phyloP scores from a whole-genome alignment of 225 moss, liverwort and hornwort species.

The Asterella californica region DNA sequence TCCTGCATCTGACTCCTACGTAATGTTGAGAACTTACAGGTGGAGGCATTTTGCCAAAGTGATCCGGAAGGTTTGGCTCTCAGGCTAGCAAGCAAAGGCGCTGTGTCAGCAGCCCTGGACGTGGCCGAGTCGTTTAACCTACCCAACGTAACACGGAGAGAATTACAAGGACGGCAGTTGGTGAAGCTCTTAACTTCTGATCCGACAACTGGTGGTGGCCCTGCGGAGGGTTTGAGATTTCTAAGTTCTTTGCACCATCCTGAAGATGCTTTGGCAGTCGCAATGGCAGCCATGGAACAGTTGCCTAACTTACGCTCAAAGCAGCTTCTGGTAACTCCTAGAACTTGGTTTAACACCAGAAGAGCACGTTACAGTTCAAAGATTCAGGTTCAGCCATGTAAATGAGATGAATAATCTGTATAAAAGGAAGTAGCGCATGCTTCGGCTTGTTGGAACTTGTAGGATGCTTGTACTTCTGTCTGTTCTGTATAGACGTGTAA shows the following conservation, averaged over 20 bases:
- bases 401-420: background rate
- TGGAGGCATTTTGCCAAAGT: conserved; percentile 78
- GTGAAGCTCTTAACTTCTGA: conserved; percentile 94
- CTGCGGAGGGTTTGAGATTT: conserved; percentile 87
- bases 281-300: conserved; percentile 98
- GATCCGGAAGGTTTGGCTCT: conserved; percentile 98
- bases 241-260: conserved; percentile 74
- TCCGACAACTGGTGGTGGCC: conserved; percentile 94
- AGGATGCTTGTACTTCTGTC: background rate
- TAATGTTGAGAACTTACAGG: conserved; percentile 41
- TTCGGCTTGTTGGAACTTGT: background rate
- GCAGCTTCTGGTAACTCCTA: conserved; percentile 69
- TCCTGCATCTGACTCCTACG: background rate
- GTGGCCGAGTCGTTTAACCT: conserved; percentile 92
- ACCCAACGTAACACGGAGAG: conserved; percentile 69
- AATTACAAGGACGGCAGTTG: conserved; percentile 94
- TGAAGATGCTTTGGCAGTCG: conserved; percentile 94
- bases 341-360: background rate
- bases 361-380: too few relatives aligned
- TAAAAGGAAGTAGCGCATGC: background rate
- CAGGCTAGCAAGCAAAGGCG: conserved; percentile 84
- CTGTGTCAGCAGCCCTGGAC: conserved; percentile 89
- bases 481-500: background rate
- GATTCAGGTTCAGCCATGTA: too few relatives aligned
- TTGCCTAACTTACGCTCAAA: conserved; percentile 92